These are phyloP conservation scores for Tolypocladium guangdongense DNA, from an alignment of 2,329 filamentous ascomycete species.

Conservation along the genomic window DNA sequence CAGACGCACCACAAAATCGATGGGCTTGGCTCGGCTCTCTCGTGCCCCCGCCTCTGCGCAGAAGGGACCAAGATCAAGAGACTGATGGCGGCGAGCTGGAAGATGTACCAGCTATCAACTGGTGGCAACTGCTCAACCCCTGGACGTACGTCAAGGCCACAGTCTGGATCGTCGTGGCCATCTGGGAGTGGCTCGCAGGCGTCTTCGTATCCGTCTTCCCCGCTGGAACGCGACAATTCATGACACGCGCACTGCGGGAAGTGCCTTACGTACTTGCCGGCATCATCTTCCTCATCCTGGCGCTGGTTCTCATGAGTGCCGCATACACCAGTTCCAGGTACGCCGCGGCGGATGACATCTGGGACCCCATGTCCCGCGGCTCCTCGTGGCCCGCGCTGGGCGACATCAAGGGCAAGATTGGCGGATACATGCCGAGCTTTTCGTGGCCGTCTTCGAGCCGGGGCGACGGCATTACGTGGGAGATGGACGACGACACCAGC, in stretches of 20 bases:
- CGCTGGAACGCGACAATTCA: constrained; percentile 1
- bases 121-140: constrained; percentile 18
- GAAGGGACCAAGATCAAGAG: constrained; percentile 3
- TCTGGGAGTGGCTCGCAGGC: constrained; percentile 9
- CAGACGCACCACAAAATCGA: not conserved
- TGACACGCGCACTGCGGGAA: constrained; percentile 4
- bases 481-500: constrained; percentile 7
- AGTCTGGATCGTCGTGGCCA: constrained; percentile 11
- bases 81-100: not conserved
- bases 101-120: constrained; percentile 5
- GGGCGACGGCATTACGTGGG: constrained; percentile 11
- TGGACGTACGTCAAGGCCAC: constrained; percentile 18
- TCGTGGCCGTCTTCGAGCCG: constrained; percentile 13
- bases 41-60: not conserved
- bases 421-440: constrained; percentile 13
- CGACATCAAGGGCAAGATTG: constrained; percentile 7
- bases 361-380: constrained; percentile 2
- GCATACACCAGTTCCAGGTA: not conserved
- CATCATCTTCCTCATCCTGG: constrained; percentile 3
- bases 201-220: constrained; percentile 7
- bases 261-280: constrained; percentile 3
- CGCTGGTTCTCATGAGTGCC: constrained; percentile 1
- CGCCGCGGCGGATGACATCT: constrained; percentile 1
- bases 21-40: not conserved
- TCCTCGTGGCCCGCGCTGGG: constrained; percentile 2